These are phyloP conservation scores for Claviceps capensis DNA, from an alignment of 2,329 filamentous ascomycete species.

Conservation along the genomic window DNA sequence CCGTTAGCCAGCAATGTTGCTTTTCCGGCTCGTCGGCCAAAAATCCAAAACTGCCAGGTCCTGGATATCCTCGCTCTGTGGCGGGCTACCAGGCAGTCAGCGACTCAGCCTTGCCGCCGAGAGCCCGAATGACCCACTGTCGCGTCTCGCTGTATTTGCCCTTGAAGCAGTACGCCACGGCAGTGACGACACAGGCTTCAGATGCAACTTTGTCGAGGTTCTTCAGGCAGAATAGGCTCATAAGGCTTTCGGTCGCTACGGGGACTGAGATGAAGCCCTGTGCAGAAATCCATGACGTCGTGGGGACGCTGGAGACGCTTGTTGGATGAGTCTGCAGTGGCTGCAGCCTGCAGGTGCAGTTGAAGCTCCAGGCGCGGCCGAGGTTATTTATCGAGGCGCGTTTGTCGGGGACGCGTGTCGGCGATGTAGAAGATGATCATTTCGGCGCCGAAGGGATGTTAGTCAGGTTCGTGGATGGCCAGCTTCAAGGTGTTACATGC, in stretches of 20 bases:
- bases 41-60: not conserved
- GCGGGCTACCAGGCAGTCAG: constrained; percentile 1
- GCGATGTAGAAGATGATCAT: constrained; percentile 30
- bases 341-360: too few species aligned
- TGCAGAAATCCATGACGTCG: not conserved
- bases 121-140: constrained; percentile 23
- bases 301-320: constrained; percentile 22
- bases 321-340: too few species aligned
- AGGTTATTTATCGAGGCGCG: constrained; percentile 19
- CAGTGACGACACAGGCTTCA: constrained; percentile 24
- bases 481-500: constrained; percentile 16
- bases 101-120: constrained; percentile 17
- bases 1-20: constrained; percentile 4
- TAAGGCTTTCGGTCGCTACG: constrained; percentile 24
- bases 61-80: not conserved
- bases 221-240: constrained; percentile 27
- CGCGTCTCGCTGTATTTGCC: constrained; percentile 26
- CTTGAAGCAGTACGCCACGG: constrained; percentile 24
- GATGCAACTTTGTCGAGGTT: constrained; percentile 19
- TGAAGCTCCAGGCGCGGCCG: constrained; percentile 24
- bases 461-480: constrained; percentile 24
- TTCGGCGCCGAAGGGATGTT: constrained; percentile 29
- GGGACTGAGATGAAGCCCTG: constrained; percentile 11
- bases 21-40: constrained; percentile 4
- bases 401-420: constrained; percentile 11